Evolutionary conservation across 164 flowering plant species (phyloP).

Genomic region (Berberis vulgaris): DNA sequence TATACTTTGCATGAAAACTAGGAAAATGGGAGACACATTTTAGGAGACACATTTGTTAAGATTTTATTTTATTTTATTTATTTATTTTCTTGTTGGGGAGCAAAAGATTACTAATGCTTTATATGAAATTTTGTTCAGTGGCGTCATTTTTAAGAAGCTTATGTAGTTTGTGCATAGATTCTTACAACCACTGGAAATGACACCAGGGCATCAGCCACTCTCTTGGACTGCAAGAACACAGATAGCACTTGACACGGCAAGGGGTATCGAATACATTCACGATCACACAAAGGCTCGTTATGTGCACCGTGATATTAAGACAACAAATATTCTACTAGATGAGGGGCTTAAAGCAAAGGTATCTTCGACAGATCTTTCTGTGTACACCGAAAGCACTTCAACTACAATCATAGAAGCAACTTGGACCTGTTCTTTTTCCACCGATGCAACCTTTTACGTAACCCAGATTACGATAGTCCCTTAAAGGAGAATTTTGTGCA

Average conservation of each 20-base stretch:
- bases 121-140: too few relatives aligned
- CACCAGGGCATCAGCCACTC: slow-evolving; percentile 51
- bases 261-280: slow-evolving; percentile 66
- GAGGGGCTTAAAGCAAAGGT: slow-evolving; percentile 57
- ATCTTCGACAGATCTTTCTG: slow-evolving; percentile 4
- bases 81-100: too few relatives aligned
- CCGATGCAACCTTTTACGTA: too few relatives aligned
- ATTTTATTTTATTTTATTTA: too few relatives aligned
- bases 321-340: slow-evolving; percentile 65
- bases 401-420: neutral
- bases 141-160: neutral
- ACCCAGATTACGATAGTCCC: too few relatives aligned
- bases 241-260: slow-evolving; percentile 63
- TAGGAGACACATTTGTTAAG: too few relatives aligned
- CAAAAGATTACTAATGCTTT: too few relatives aligned
- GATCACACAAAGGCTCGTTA: slow-evolving; percentile 62
- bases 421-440: too few relatives aligned
- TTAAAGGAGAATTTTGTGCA: too few relatives aligned
- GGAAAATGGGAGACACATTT: too few relatives aligned
- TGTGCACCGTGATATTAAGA: slow-evolving; percentile 74
- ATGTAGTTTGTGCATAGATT: neutral
- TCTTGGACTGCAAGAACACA: slow-evolving; percentile 65
- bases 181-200: neutral
- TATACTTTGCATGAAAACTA: too few relatives aligned
- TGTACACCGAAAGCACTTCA: neutral